Percentiles rank a stretch among this genome's conserved stretches.
Evolutionary conservation across 345 rosid species (phyloP).

Genomic region (Nephelium lappaceum): DNA sequence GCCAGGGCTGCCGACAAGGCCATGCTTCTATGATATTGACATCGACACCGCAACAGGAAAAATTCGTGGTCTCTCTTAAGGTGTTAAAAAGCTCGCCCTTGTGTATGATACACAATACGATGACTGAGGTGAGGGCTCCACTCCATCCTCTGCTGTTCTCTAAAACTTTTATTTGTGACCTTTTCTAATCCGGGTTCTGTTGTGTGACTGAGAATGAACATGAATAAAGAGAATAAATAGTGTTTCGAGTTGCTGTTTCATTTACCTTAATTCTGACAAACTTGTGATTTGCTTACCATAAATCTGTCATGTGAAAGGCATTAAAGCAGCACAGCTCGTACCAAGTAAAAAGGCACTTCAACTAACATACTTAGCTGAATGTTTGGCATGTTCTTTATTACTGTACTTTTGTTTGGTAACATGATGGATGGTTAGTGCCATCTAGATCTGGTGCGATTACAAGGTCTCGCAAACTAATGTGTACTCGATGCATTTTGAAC

Average conservation of each 20-base stretch:
- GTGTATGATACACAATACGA: background rate
- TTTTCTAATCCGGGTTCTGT: background rate
- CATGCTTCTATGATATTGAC: constrained; percentile 94
- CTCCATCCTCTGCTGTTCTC: background rate
- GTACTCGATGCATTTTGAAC: no score
- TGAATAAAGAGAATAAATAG: background rate
- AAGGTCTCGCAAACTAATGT: no score
- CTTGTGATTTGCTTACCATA: background rate
- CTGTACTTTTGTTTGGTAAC: no score
- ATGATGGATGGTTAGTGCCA: no score
- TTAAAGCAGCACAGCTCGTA: background rate
- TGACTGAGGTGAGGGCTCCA: background rate
- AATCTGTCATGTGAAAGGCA: background rate
- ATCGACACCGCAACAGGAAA: constrained; percentile 78
- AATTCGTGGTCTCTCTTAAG: constrained; percentile 84
- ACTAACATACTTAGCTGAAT: background rate
- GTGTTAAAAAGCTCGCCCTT: background rate
- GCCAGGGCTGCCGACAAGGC: constrained; percentile 99
- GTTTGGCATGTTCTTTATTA: no score
- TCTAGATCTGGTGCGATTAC: no score
- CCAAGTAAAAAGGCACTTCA: background rate
- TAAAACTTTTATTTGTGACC: background rate
- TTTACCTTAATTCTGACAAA: background rate
- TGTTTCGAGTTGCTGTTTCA: background rate
- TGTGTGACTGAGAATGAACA: background rate